Conservation (phyloP, 2,329 filamentous ascomycete genomes). For the Colletotrichum horii region DNA sequence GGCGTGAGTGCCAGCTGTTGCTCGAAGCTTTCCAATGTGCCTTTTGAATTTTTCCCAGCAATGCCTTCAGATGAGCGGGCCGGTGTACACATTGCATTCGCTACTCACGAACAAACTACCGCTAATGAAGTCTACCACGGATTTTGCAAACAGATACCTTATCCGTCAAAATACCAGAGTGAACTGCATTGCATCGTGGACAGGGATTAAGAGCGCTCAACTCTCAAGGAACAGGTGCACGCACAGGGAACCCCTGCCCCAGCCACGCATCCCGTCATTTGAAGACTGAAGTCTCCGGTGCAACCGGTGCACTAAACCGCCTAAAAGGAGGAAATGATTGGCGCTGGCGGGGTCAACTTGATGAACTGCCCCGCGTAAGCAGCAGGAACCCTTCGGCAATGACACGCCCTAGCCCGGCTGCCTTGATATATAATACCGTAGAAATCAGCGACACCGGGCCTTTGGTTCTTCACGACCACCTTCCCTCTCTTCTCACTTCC, state of each 20-base stretch:
- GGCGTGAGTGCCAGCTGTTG: background rate
- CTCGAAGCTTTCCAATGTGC: background rate
- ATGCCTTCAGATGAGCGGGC: background rate
- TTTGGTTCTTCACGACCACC: background rate
- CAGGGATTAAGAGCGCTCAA: background rate
- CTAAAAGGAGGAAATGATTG: background rate
- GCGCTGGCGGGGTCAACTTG: background rate
- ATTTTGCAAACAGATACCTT: background rate
- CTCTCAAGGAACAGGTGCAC: background rate
- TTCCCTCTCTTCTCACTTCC: fast-evolving
- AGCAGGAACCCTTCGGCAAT: background rate
- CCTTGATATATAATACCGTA: background rate
- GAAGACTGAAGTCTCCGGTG: background rate
- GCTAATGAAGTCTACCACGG: background rate
- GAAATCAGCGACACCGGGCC: background rate
- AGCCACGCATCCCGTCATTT: background rate
- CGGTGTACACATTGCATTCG: fast-evolving
- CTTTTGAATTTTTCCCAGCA: background rate
- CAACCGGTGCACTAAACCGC: background rate
- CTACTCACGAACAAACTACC: background rate
- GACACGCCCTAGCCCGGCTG: background rate
- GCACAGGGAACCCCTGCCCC: background rate
- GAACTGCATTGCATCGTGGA: fast-evolving
- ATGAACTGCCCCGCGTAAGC: background rate
- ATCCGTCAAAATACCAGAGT: background rate